Percentiles rank a stretch among this genome's conserved stretches.
These are phyloP conservation scores for Peronospora destructor DNA, from an alignment of 352 stramenopile species.

Conservation along the genomic window DNA sequence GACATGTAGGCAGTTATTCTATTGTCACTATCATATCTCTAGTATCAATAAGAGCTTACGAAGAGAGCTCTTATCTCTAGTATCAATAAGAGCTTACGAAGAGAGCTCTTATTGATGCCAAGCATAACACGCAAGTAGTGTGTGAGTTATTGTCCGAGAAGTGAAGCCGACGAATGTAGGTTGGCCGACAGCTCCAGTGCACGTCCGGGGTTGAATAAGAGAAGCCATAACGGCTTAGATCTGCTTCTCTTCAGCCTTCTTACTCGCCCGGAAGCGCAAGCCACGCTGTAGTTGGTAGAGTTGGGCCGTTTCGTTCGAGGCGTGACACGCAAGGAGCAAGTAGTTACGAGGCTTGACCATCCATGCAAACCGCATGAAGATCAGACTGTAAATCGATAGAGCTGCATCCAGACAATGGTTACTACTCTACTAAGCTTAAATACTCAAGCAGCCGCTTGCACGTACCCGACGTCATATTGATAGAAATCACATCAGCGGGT, in stretches of 20 bases:
- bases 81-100: constrained; percentile 16
- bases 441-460: not conserved
- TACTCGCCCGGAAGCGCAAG: constrained; percentile 31
- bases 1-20: constrained; percentile 5
- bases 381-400: constrained; percentile 76
- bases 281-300: constrained; percentile 75
- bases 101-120: constrained; percentile 16
- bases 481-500: constrained; percentile 73
- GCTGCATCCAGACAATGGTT: constrained; percentile 24
- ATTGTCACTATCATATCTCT: constrained; percentile 20
- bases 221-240: constrained; percentile 12
- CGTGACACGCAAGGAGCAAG: constrained; percentile 75
- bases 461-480: constrained; percentile 82
- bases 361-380: constrained; percentile 88
- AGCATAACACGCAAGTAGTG: constrained; percentile 8
- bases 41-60: constrained; percentile 17
- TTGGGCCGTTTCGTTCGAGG: constrained; percentile 76
- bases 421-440: no score
- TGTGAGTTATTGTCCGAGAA: constrained; percentile 11
- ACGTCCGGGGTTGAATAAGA: constrained; percentile 9
- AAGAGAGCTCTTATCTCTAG: constrained; percentile 25
- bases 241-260: constrained; percentile 32
- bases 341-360: constrained; percentile 87
- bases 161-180: constrained; percentile 2
- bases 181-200: constrained; percentile 1